Evolutionary conservation across 2,329 filamentous ascomycete species (phyloP).

Genomic region (Botrytis cinerea): DNA sequence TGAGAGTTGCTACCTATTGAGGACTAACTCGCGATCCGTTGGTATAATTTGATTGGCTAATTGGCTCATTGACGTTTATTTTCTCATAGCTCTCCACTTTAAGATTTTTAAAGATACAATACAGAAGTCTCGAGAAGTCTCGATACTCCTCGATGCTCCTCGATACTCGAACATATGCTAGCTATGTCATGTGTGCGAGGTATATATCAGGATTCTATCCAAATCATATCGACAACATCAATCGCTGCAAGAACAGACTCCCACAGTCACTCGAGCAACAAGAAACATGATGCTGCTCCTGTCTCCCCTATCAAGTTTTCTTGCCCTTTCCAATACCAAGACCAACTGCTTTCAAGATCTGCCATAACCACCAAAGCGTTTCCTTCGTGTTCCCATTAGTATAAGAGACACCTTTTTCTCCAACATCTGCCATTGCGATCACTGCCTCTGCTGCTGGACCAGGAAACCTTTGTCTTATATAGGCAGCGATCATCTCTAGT

Average conservation of each 20-base stretch:
- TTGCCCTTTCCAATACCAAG: conserved; percentile 32
- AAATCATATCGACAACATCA: neutral
- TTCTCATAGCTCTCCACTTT: conserved; percentile 3
- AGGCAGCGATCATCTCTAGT: conserved; percentile 57
- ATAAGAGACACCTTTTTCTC: conserved; percentile 51
- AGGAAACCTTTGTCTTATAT: conserved; percentile 48
- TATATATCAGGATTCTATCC: neutral
- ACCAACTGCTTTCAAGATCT: conserved; percentile 45
- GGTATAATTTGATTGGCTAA: neutral
- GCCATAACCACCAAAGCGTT: conserved; percentile 44
- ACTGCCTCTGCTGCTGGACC: conserved; percentile 50
- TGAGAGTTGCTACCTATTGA: neutral
- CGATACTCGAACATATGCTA: neutral
- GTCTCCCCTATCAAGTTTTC: conserved; percentile 14
- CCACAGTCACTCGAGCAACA: neutral
- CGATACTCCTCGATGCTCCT: neutral
- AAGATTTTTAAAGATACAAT: neutral
- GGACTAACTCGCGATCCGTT: neutral
- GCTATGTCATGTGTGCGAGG: neutral
- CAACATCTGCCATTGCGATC: conserved; percentile 50
- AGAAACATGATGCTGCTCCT: neutral
- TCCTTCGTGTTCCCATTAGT: conserved; percentile 43
- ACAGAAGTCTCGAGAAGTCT: conserved; percentile 6
- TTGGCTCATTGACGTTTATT: neutral
- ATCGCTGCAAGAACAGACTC: neutral